Percentiles rank a stretch among this genome's conserved stretches.
Evolutionary conservation across 2,329 filamentous ascomycete species (phyloP).

Genomic region (Gyromitra esculenta): DNA sequence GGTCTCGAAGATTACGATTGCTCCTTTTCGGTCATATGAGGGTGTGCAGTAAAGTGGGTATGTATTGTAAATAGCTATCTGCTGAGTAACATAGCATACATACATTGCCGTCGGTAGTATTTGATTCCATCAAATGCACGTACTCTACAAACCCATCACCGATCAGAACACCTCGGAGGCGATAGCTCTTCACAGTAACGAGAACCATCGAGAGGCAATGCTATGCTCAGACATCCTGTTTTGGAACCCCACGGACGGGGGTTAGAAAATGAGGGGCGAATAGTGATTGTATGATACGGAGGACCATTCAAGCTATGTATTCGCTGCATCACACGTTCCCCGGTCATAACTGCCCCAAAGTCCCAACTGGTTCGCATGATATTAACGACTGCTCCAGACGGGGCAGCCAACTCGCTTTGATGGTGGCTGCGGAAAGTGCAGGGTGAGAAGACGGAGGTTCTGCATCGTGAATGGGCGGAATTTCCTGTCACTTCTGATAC

Average conservation of each 20-base stretch:
- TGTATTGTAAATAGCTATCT: background rate
- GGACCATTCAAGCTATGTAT: slow-evolving; percentile 9
- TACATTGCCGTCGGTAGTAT: background rate
- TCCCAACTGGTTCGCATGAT: slow-evolving; percentile 29
- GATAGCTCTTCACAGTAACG: slow-evolving; percentile 11
- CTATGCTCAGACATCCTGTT: slow-evolving; percentile 28
- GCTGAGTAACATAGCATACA: background rate
- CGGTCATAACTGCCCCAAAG: slow-evolving; percentile 7
- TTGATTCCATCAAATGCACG: slow-evolving; percentile 13
- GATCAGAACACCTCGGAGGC: slow-evolving; percentile 19
- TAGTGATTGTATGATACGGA: slow-evolving; percentile 29
- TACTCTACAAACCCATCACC: slow-evolving; percentile 12
- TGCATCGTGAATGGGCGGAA: slow-evolving; percentile 12
- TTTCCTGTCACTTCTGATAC: slow-evolving; percentile 35
- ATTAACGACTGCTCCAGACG: background rate
- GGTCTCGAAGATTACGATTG: slow-evolving; percentile 12
- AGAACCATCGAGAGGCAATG: background rate
- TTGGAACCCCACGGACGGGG: slow-evolving; percentile 17
- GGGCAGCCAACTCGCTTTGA: slow-evolving; percentile 19
- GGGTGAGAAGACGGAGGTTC: slow-evolving; percentile 4
- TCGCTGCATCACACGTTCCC: slow-evolving; percentile 22
- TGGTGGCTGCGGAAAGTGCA: slow-evolving; percentile 34
- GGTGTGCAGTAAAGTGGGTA: background rate
- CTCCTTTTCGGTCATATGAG: background rate
- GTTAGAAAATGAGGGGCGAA: slow-evolving; percentile 33